Conservation (phyloP, 306 rosid species). For the Glycine soja region DNA sequence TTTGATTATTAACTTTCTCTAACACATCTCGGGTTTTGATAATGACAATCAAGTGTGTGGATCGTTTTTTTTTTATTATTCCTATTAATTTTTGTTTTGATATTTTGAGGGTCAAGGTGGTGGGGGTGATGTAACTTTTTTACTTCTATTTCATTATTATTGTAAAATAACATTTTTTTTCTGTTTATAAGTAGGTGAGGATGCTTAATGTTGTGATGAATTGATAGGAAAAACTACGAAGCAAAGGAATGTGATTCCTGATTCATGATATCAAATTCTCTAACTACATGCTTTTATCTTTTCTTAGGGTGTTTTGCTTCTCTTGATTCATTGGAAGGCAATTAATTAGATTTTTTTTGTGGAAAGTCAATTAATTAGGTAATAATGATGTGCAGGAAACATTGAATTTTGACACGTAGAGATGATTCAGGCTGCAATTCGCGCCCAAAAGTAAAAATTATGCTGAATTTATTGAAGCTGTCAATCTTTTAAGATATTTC, state of each 20-base stretch:
- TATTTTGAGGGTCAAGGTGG: conserved; percentile 34
- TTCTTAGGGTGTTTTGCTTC: not conserved
- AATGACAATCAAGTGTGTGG: conserved; percentile 44
- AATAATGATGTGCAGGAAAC: not conserved
- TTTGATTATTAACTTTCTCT: conserved; percentile 43
- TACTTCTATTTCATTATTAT: not conserved
- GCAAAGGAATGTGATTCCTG: conserved; percentile 11
- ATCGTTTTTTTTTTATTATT: conserved; percentile 1
- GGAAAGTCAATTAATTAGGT: conserved; percentile 28
- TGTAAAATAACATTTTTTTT: conserved; percentile 11
- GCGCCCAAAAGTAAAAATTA: conserved; percentile 15
- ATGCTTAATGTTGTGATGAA: conserved; percentile 4
- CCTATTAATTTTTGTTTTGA: not conserved
- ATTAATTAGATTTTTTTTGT: not conserved
- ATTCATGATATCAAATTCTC: conserved; percentile 11
- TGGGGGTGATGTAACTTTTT: conserved; percentile 26
- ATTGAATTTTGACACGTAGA: conserved; percentile 19
- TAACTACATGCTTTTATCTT: not conserved
- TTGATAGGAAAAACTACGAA: not conserved
- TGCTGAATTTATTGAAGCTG: not conserved
- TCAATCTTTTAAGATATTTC: not conserved
- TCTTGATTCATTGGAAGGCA: not conserved
- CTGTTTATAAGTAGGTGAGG: conserved; percentile 30
- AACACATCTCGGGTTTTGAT: conserved; percentile 49
- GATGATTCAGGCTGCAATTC: not conserved